Evolutionary conservation across 2,329 filamentous ascomycete genomes (phyloP).

Genomic region (Colletotrichum abscissum): DNA sequence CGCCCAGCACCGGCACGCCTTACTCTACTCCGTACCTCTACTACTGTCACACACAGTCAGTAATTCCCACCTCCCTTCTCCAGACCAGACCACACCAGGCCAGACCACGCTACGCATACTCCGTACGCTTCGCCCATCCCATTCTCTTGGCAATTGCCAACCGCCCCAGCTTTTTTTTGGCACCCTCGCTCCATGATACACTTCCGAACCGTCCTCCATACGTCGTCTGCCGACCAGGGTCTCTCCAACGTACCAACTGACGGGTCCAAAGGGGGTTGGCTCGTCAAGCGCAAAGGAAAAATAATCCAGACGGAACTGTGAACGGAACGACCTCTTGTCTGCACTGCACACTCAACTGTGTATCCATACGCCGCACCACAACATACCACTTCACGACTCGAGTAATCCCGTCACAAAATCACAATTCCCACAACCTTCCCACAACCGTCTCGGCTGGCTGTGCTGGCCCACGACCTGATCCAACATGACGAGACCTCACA

Average conservation of each 20-base stretch:
- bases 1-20: background rate
- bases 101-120: background rate
- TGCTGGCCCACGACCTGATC: conserved; percentile 35
- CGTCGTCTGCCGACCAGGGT: conserved; percentile 20
- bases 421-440: conserved; percentile 15
- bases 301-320: conserved; percentile 14
- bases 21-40: too few species aligned
- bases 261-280: conserved; percentile 26
- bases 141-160: conserved; percentile 28
- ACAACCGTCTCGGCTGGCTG: conserved; percentile 26
- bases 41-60: background rate
- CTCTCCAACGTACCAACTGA: conserved; percentile 24
- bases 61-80: background rate
- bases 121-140: conserved; percentile 4
- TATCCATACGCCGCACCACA: conserved; percentile 8
- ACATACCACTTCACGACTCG: conserved; percentile 15
- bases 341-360: conserved; percentile 1
- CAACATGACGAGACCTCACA: conserved; percentile 69
- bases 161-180: conserved; percentile 28
- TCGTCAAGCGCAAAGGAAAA: conserved; percentile 26
- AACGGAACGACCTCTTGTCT: conserved; percentile 5
- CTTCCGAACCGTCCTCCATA: background rate
- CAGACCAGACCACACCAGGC: conserved; percentile 19
- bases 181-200: conserved; percentile 8
- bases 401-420: conserved; percentile 14